Evolutionary conservation across 2,329 filamentous ascomycete species (phyloP), one percentile per base, ranked within the genome.

Genomic region (Penicillium griseofulvum): DNA sequence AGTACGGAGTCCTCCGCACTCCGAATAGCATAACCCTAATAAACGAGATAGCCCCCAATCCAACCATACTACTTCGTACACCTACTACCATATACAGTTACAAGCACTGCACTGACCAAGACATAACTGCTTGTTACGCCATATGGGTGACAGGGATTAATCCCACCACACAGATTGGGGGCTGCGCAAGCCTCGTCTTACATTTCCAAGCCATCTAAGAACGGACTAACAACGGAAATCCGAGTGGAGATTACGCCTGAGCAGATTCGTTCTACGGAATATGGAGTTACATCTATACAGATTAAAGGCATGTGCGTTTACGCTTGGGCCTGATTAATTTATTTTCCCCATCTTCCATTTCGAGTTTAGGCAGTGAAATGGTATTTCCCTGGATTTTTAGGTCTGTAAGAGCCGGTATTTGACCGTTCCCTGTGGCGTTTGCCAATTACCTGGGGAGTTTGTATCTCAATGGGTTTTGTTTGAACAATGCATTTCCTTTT

Each of bases 241-340:
- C 48, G 47, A 37, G n/a, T 10, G 28, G 37, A 19, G 19, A 34
- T 50, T 24, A 39, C 19, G 5, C 28, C 11, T 22, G 19, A 14
- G 9, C 28, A 33, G 17, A 31, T 49, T 39, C 33, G 10, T 14
- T 26, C 5, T 29, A 14, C 8, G n/a, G 28, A 11, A 33, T 5
- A 19, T 19, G 34, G n/a, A 47, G 12, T 44, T 42, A n/a, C 16
- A 28, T 36, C 1, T 26, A 26, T 11, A 19, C 22, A 17, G 24
- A 39, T 42, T 49, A 42, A 17, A 39, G 24, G 37, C 37, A 19
- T 12, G 37, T 31, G 10, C 5, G 31, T 5, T 5, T 49, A 17
- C 47, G 48, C 48, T 43, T 43, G 28, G 48, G 19, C 48, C 28
- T 33, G 48, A 19, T 17, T 33, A 50, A 50, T 50, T 9, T 50